A percentile compares a stretch with the other conserved stretches of the same genome.
These are phyloP conservation scores for Beauveria caledonica DNA, from an alignment of 2,329 filamentous ascomycete genomes.

Conservation along the genomic window DNA sequence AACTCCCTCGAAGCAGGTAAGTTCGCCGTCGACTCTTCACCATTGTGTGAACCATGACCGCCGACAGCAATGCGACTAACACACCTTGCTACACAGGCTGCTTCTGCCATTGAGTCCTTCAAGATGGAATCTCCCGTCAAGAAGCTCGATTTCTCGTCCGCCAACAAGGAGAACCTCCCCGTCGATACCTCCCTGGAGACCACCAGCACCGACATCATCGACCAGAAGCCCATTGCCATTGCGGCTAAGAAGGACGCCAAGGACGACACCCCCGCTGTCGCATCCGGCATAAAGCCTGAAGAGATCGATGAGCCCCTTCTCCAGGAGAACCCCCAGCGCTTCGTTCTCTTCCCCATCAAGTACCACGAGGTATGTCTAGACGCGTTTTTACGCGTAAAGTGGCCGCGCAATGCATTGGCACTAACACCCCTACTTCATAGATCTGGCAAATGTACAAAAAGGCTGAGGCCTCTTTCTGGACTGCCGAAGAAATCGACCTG, in stretches of 20 bases:
- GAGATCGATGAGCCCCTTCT: conserved; percentile 85
- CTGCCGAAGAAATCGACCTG: conserved; percentile 96
- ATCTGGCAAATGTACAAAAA: conserved; percentile 99
- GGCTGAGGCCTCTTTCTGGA: conserved; percentile 99
- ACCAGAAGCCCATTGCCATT: conserved; percentile 44
- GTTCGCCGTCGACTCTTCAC: conserved; percentile 21
- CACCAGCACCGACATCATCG: conserved; percentile 42
- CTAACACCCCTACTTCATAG: conserved; percentile 43
- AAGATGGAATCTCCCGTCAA: conserved; percentile 91
- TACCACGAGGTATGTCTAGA: conserved; percentile 82
- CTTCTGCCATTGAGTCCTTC: conserved; percentile 75
- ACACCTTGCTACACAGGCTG: conserved; percentile 50
- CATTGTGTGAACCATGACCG: not conserved
- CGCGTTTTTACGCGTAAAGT: conserved; percentile 62
- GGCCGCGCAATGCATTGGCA: conserved; percentile 24
- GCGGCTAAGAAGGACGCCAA: conserved; percentile 42
- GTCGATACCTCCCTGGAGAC: conserved; percentile 41
- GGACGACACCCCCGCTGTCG: conserved; percentile 32
- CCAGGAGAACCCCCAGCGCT: conserved; percentile 90
- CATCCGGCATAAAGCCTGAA: conserved; percentile 51
- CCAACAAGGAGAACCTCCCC: conserved; percentile 74
- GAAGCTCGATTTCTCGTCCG: conserved; percentile 70
- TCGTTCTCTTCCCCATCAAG: conserved; percentile 98
- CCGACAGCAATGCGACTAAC: conserved; percentile 23
- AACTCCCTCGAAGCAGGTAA: conserved; percentile 51